A percentile compares a stretch with the other conserved stretches of the same genome.
Conservation (phyloP, 1,284 basidiomycete species). For the Tilletia caries region DNA sequence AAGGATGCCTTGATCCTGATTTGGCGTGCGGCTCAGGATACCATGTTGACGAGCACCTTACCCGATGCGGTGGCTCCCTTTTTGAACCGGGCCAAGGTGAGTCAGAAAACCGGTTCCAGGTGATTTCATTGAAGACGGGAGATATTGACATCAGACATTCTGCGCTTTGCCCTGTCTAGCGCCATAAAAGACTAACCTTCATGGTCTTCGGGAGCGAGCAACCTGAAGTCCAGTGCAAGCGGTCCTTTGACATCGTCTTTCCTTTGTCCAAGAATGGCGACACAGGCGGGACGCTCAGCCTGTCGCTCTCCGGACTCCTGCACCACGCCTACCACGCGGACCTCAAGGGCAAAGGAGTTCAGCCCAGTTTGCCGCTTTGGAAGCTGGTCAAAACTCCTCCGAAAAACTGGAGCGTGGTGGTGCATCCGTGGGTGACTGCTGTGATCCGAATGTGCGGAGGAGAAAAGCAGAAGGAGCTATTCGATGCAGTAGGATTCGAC, state of each 20-base stretch:
- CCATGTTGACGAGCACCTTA: not conserved
- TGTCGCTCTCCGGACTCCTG: slow-evolving; percentile 3
- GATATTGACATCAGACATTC: not conserved
- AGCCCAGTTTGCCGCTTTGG: not conserved
- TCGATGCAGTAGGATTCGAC: not conserved
- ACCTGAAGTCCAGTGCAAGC: not conserved
- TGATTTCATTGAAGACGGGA: not conserved
- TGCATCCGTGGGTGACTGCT: not conserved
- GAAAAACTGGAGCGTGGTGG: not conserved
- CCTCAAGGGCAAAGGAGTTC: not conserved
- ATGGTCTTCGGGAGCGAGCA: slow-evolving; percentile 7
- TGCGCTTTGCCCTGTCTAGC: not conserved
- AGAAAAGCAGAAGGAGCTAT: not conserved
- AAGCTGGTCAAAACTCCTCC: not conserved
- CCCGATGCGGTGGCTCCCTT: slow-evolving; percentile 9
- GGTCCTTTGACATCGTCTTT: slow-evolving; percentile 16
- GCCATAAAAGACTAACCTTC: not conserved
- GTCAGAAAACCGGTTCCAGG: not conserved
- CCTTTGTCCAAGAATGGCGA: slow-evolving; percentile 20
- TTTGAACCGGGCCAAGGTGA: slow-evolving; percentile 5
- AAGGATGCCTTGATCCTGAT: not conserved
- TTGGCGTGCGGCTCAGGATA: not conserved
- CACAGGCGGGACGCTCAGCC: not conserved
- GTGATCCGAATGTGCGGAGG: not conserved
- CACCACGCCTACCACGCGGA: not conserved